Base-by-base conservation (phyloP, 495 filamentous ascomycete species). In the Aspergillus nanangensis region DNA sequence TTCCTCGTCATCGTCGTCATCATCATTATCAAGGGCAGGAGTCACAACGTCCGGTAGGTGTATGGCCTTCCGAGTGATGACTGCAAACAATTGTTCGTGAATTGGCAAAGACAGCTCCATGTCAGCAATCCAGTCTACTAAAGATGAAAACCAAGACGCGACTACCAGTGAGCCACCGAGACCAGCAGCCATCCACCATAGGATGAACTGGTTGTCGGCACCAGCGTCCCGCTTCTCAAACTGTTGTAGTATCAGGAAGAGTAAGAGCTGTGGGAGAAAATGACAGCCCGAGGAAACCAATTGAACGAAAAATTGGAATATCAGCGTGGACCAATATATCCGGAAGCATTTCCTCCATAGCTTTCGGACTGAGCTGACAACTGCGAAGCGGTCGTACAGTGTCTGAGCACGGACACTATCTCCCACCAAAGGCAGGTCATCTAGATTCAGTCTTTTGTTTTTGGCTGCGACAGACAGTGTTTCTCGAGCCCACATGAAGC, bases 381-480 rank as follows among this genome's bases (percentile, higher is more conserved):
- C 10, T 1, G 43, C 27, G 36, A 44, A 55, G 2, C 15, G 37
- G 10, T 47, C 38, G 20, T 35, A 35, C 19, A 55, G 35, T 3
- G 38, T 37, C 13, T 40, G n/a, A 9, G 52, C 38, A 13, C 52
- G 52, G 4, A 44, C 43, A 5, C 38, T 25, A 7, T 47, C 8
- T 3, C 25, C 24, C 11, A 55, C 23, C 1, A 46, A 65, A 1
- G 76, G 70, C 8, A 88, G 57, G 44, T 86, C 81, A 3, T 65
- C 59, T 20, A 80, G 43, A 24, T 84, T 75, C 2, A 89, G 65
- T 22, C 67, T 60, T 29, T 76, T 74, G 44, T 79, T 79, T 38
- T 68, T 67, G n/a, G 63, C 57, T 1, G 81, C 79, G 24, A 75
- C 50, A 0, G 57, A 45, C 23, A 87, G 71, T 0, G 84, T 40